Conservation (phyloP, 306 rosid genomes). For the Vachellia collinsii region DNA sequence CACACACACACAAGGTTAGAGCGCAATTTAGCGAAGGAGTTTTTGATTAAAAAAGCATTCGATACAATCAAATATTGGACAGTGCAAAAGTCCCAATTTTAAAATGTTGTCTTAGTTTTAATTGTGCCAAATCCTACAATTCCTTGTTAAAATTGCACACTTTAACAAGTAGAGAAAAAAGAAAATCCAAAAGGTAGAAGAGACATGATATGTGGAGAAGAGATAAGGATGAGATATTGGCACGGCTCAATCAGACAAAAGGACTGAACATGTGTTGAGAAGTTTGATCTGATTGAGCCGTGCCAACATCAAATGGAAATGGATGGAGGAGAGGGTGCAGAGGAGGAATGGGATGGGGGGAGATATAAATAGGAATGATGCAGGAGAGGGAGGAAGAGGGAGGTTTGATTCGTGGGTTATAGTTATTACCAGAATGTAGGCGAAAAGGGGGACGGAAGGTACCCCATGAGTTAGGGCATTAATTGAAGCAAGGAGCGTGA, state of each 20-base stretch:
- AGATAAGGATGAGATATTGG: slow-evolving; percentile 42
- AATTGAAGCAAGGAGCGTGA: too few species aligned
- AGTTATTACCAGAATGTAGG: slow-evolving; percentile 22
- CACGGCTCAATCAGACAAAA: slow-evolving; percentile 59
- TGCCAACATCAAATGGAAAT: slow-evolving; percentile 47
- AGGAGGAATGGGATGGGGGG: neutral
- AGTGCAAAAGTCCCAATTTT: too few species aligned
- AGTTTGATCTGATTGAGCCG: slow-evolving; percentile 53
- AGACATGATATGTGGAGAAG: neutral
- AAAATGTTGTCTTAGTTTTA: too few species aligned
- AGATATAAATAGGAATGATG: neutral
- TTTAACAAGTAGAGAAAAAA: too few species aligned
- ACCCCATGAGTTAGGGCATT: slow-evolving; percentile 20
- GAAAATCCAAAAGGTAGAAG: too few species aligned
- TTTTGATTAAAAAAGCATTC: too few species aligned
- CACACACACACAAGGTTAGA: too few species aligned
- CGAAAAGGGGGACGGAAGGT: slow-evolving; percentile 15
- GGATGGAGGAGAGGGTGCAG: neutral
- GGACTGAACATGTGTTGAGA: slow-evolving; percentile 30
- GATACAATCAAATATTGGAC: too few species aligned
- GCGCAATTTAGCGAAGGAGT: too few species aligned
- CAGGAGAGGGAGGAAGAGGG: neutral
- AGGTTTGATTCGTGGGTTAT: neutral
- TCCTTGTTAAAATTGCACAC: too few species aligned
- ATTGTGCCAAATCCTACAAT: too few species aligned